Base-by-base conservation (phyloP, 371 early-diverging fungal species). In the Antonospora locustae region DNA sequence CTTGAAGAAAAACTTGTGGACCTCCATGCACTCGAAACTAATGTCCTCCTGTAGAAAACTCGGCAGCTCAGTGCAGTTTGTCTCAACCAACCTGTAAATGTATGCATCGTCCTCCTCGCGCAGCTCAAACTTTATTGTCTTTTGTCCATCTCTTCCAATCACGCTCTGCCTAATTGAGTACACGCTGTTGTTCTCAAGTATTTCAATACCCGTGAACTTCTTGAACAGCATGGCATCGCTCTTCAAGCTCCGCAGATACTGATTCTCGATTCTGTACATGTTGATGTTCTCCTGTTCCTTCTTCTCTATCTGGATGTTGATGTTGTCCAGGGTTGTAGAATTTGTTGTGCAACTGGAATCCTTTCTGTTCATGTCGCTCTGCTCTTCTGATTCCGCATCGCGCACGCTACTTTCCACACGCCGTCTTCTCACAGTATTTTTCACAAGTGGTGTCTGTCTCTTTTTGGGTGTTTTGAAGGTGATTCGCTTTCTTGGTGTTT, bases 1-100 rank as follows among this genome's bases (percentile, higher is more conserved):
- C 29, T 64, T 68, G 50, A 60, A 68, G 55, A 68, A 68, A 48
- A 68, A 68, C 12, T 52, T 47, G 19, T 56, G 47, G 30, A 68
- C 22, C 43, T 68, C 64, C 11, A 39, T 39, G 30, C 57, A 40
- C 7, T 54, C 56, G 43, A 68, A 68, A 27, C 54, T 52, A 23
- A 68, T 68, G 20, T 59, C 60, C 30, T 63, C 58, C 7, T 44
- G 28, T 6, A 68, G 46, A 23, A 52, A 58, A 12, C 55, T 61
- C 4, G 65, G 61, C 7, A 64, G 38, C 11, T 57, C 58, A 6
- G 55, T 34, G 17, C 61, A 61, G 17, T 46, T 49, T 37, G 48
- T 49, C 11, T 50, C 37, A 22, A 61, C 23, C 9, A 53, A 43
- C 14, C 34, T 58, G 43, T 68, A 68, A 3, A 52, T 50, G 30